Conservation (phyloP, 108 stramenopile genomes). For the Fistulifera pelliculosa region DNA sequence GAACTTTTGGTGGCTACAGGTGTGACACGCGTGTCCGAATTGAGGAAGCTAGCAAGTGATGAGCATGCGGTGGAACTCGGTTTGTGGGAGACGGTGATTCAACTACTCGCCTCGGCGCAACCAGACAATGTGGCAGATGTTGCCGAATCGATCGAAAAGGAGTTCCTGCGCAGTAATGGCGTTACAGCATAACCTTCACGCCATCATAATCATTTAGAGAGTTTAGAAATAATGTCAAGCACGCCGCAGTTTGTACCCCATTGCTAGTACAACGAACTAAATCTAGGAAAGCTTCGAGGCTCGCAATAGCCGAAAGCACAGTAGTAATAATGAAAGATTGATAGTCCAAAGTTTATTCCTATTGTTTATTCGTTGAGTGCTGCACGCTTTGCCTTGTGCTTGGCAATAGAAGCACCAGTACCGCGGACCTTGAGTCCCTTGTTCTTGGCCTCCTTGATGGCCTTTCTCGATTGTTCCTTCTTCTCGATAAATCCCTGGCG, state of each 20-base stretch:
- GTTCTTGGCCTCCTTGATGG: constrained; percentile 99
- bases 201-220: too few relatives aligned
- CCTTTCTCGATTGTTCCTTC: constrained; percentile 92
- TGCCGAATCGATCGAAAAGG: too few relatives aligned
- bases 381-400: constrained; percentile 99
- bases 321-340: too few relatives aligned
- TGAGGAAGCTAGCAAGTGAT: constrained; percentile 50
- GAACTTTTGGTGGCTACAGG: constrained; percentile 40
- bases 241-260: too few relatives aligned
- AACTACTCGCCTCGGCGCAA: constrained; percentile 35
- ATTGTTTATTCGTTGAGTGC: constrained; percentile 63
- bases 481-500: constrained; percentile 78
- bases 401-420: constrained; percentile 94
- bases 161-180: too few relatives aligned
- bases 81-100: constrained; percentile 58
- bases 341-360: too few relatives aligned
- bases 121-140: constrained; percentile 12
- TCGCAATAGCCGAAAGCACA: too few relatives aligned
- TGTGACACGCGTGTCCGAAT: constrained; percentile 40
- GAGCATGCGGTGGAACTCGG: constrained; percentile 61
- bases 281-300: too few relatives aligned
- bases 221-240: too few relatives aligned
- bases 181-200: too few relatives aligned
- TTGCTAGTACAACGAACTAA: too few relatives aligned
- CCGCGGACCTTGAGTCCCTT: constrained; percentile 96